phyloP scores from a whole-genome alignment of 1,284 basidiomycete genomes.

The Irpex sp. region DNA sequence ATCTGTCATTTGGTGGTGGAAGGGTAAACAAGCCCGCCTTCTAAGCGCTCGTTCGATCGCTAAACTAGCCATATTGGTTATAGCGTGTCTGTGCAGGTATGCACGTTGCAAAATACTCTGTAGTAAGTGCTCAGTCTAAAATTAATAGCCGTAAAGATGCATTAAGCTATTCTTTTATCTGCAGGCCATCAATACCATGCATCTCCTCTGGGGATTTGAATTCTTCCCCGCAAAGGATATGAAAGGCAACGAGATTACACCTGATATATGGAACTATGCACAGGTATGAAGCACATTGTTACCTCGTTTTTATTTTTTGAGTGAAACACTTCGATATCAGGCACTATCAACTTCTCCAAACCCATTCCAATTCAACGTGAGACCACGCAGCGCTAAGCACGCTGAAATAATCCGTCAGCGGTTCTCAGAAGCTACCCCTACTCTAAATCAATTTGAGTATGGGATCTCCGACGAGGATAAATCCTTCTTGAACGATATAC shows the following conservation, averaged over 20 bases:
- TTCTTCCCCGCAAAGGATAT: not conserved
- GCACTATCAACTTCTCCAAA: not conserved
- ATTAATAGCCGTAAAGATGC: not conserved
- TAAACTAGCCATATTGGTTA: not conserved
- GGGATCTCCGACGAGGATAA: conserved; percentile 4
- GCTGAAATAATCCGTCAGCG: conserved; percentile 4
- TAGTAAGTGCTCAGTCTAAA: not conserved
- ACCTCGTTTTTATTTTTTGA: not conserved
- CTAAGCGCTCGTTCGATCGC: not conserved
- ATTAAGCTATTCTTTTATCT: not conserved
- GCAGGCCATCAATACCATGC: not conserved
- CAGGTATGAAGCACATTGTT: not conserved
- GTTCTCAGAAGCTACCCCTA: not conserved
- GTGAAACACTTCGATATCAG: not conserved
- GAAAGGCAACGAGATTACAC: not conserved
- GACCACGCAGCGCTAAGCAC: conserved; percentile 2
- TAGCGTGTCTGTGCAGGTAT: conserved; percentile 11
- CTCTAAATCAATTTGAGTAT: conserved; percentile 6
- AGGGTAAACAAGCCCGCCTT: conserved; percentile 1
- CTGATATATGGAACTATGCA: not conserved
- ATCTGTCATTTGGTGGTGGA: conserved; percentile 8
- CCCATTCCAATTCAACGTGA: conserved; percentile 4
- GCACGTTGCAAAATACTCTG: conserved; percentile 4
- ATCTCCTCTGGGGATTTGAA: not conserved
- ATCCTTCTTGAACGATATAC: not conserved